phyloP scores from a whole-genome alignment of 1,139 yeast genomes.

The Candida mesenterica region DNA sequence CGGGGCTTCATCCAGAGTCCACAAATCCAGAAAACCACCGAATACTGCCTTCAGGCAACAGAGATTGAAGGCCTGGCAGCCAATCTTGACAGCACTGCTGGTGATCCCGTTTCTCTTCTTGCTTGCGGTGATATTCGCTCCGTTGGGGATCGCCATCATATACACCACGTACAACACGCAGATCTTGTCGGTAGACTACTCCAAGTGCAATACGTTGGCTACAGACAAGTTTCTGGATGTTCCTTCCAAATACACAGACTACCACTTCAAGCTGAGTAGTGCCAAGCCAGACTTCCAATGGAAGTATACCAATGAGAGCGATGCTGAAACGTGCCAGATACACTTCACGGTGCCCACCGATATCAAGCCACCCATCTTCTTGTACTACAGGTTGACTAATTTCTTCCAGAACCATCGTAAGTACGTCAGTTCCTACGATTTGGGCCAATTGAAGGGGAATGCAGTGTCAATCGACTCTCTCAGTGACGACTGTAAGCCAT shows the following conservation, averaged over 20 bases:
- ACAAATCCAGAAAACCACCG: slow-evolving; percentile 63
- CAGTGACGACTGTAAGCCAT: slow-evolving; percentile 58
- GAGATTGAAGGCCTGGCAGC: slow-evolving; percentile 74
- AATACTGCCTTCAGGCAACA: slow-evolving; percentile 80
- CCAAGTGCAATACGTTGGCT: slow-evolving; percentile 50
- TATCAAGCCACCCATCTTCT: slow-evolving; percentile 57
- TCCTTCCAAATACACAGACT: slow-evolving; percentile 50
- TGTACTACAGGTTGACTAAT: slow-evolving; percentile 70
- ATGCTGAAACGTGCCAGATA: slow-evolving; percentile 47
- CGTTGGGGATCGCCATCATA: slow-evolving; percentile 68
- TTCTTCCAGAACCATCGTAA: slow-evolving; percentile 79
- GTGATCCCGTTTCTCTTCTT: slow-evolving; percentile 65
- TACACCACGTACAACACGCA: slow-evolving; percentile 61
- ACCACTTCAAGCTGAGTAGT: slow-evolving; percentile 52
- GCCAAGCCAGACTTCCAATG: slow-evolving; percentile 52
- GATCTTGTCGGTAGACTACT: slow-evolving; percentile 56
- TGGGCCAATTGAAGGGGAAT: slow-evolving; percentile 60
- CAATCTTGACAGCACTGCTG: slow-evolving; percentile 73
- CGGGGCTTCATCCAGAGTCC: slow-evolving; percentile 22
- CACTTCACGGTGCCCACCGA: slow-evolving; percentile 60
- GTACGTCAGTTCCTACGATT: slow-evolving; percentile 69
- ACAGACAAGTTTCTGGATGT: slow-evolving; percentile 36
- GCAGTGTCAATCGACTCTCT: slow-evolving; percentile 50
- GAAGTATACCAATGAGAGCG: slow-evolving; percentile 42
- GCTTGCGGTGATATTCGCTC: slow-evolving; percentile 66